Conservation (phyloP, 1,139 yeast genomes). For the Candida tunisiensis region DNA sequence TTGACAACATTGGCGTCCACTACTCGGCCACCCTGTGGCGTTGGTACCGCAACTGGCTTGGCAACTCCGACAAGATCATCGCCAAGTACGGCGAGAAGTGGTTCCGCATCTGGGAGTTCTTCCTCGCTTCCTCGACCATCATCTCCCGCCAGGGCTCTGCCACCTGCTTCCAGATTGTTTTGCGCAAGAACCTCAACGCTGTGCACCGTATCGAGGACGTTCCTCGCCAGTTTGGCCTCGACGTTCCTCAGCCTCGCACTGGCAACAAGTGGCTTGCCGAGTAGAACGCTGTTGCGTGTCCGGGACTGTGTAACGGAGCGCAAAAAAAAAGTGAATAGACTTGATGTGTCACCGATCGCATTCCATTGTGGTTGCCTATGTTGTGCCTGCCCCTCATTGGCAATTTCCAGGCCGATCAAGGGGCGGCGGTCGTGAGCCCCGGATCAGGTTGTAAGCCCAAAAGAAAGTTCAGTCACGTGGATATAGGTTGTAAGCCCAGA, state of each 20-base stretch:
- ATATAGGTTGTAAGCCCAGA: too few relatives aligned
- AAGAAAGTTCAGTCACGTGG: too few relatives aligned
- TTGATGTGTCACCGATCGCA: too few relatives aligned
- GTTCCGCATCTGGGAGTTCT: constrained; percentile 91
- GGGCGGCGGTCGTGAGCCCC: too few relatives aligned
- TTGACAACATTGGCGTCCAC: constrained; percentile 86
- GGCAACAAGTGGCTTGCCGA: constrained; percentile 30
- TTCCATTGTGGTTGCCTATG: too few relatives aligned
- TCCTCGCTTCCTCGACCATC: constrained; percentile 67
- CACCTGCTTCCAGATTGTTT: constrained; percentile 76
- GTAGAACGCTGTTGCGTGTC: too few relatives aligned
- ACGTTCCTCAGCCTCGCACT: constrained; percentile 42
- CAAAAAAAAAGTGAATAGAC: not conserved
- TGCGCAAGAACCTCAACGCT: constrained; percentile 78
- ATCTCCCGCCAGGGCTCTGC: constrained; percentile 91
- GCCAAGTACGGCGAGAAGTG: constrained; percentile 78
- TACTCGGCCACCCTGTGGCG: constrained; percentile 85
- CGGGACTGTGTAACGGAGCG: too few relatives aligned
- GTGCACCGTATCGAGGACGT: constrained; percentile 72
- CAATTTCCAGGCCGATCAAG: too few relatives aligned
- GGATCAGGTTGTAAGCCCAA: too few relatives aligned
- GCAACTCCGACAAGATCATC: constrained; percentile 60
- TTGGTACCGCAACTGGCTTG: constrained; percentile 93
- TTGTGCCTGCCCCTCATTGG: too few relatives aligned
- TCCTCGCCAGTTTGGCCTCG: constrained; percentile 63